Conservation (phyloP, 1,284 basidiomycete species). For the Ceratobasidium sp. region DNA sequence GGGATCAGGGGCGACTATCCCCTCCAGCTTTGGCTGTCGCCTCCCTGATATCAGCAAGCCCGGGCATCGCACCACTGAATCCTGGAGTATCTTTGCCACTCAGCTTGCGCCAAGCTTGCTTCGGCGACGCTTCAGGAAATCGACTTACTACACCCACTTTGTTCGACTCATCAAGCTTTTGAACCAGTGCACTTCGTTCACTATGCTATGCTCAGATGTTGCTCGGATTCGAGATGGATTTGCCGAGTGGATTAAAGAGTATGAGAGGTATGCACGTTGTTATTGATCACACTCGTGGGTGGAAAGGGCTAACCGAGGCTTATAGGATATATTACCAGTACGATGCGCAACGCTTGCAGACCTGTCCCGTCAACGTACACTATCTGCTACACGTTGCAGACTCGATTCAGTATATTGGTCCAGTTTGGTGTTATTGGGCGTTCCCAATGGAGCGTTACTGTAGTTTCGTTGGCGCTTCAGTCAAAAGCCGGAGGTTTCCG, state of each 20-base stretch:
- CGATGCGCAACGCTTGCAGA: conserved; percentile 46
- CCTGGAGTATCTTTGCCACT: conserved; percentile 54
- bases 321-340: conserved; percentile 58
- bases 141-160: conserved; percentile 48
- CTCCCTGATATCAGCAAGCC: conserved; percentile 54
- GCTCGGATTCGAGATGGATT: conserved; percentile 53
- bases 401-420: conserved; percentile 53
- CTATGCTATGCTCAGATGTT: conserved; percentile 53
- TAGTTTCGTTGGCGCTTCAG: conserved; percentile 47
- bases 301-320: not conserved
- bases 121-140: not conserved
- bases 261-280: conserved; percentile 56
- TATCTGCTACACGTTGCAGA: conserved; percentile 56
- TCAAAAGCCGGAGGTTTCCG: conserved; percentile 49
- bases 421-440: conserved; percentile 60
- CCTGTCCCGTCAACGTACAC: conserved; percentile 58
- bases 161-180: conserved; percentile 44
- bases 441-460: conserved; percentile 55
- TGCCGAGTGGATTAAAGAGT: conserved; percentile 58
- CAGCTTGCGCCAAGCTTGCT: conserved; percentile 19
- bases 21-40: conserved; percentile 56
- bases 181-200: conserved; percentile 57
- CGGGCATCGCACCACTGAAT: not conserved
- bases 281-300: not conserved
- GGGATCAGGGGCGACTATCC: conserved; percentile 51